phyloP scores from a whole-genome alignment of 306 rosid species.

The Prunus mira region DNA sequence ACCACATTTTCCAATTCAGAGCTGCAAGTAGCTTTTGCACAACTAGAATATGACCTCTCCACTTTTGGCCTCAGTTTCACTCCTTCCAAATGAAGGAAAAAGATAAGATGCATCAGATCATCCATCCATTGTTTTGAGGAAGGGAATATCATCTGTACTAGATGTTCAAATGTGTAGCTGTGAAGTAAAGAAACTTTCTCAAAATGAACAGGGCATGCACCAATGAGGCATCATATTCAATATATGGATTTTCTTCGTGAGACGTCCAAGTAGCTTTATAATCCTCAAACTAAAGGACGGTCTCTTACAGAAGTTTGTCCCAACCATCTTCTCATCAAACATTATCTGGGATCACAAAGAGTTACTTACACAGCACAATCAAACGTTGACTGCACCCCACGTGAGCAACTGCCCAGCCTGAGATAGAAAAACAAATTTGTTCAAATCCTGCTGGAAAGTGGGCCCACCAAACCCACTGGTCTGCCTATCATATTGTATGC shows the following conservation, averaged over 20 bases:
- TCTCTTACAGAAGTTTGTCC: constrained; percentile 58
- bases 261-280: constrained; percentile 64
- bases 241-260: constrained; percentile 59
- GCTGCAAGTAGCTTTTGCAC: constrained; percentile 63
- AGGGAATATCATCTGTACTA: constrained; percentile 68
- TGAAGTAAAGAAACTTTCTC: constrained; percentile 63
- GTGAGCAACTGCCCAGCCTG: constrained; percentile 63
- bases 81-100: constrained; percentile 89
- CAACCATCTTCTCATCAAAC: constrained; percentile 59
- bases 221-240: constrained; percentile 67
- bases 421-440: constrained; percentile 61
- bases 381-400: constrained; percentile 58
- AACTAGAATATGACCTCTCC: constrained; percentile 73
- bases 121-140: constrained; percentile 71
- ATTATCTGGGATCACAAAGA: constrained; percentile 55
- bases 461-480: constrained; percentile 49
- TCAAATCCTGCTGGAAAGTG: constrained; percentile 31
- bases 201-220: constrained; percentile 54
- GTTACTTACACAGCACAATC: constrained; percentile 65
- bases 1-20: constrained; percentile 68
- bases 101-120: constrained; percentile 54
- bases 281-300: constrained; percentile 64
- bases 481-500: constrained; percentile 56
- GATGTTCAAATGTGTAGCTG: constrained; percentile 42
- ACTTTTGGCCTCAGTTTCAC: constrained; percentile 72